These are phyloP conservation scores for Cordia subcordata DNA, from an alignment of 257 asterid genomes.

Conservation along the genomic window DNA sequence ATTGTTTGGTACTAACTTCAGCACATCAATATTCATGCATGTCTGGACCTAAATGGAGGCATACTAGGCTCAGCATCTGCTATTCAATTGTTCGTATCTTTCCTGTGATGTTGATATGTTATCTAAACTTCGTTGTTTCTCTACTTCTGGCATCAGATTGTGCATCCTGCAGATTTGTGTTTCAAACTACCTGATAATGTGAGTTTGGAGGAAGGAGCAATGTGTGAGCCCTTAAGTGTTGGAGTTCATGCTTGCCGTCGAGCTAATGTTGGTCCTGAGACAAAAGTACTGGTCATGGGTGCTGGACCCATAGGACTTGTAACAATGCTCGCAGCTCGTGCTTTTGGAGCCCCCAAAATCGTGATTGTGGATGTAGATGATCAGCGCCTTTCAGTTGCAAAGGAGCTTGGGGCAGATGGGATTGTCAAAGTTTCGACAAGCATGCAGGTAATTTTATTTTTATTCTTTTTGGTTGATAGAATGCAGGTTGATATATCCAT, in stretches of 20 bases:
- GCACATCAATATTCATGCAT: too few species aligned
- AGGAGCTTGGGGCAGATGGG: constrained; percentile 76
- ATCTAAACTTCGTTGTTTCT: neutral
- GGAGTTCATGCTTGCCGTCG: constrained; percentile 95
- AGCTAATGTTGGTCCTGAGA: constrained; percentile 74
- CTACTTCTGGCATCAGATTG: constrained; percentile 44
- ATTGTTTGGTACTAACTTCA: too few species aligned
- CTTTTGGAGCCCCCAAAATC: constrained; percentile 79
- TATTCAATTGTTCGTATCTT: too few species aligned
- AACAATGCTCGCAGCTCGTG: constrained; percentile 80
- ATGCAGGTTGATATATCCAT: too few species aligned
- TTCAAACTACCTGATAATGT: constrained; percentile 83
- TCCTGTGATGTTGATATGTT: neutral
- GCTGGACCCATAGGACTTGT: constrained; percentile 96
- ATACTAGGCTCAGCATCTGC: too few species aligned
- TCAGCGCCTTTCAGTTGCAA: constrained; percentile 68
- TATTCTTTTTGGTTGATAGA: too few species aligned
- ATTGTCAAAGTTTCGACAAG: constrained; percentile 58
- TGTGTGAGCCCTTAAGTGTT: constrained; percentile 94
- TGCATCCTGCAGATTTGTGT: constrained; percentile 87
- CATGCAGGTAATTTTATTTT: too few species aligned
- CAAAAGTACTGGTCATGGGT: constrained; percentile 80
- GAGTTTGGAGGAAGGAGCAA: constrained; percentile 93
- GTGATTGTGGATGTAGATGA: constrained; percentile 75
- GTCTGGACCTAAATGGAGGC: too few species aligned